Evolutionary conservation across 2,329 filamentous ascomycete species (phyloP), one percentile per base, ranked within the genome.

Genomic region (Cryphonectria carpinicola): DNA sequence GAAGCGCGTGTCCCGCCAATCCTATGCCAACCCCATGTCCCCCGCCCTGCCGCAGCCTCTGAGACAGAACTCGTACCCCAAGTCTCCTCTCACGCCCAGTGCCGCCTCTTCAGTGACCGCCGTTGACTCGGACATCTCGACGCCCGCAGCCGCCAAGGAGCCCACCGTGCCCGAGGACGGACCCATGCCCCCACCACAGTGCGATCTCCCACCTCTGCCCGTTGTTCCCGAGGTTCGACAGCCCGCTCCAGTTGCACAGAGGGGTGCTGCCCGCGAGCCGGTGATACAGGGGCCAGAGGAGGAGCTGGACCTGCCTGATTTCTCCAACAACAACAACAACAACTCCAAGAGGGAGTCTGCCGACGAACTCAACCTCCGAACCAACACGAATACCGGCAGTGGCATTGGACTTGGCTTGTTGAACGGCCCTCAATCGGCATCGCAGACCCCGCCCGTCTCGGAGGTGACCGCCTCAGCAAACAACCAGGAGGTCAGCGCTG

Each of bases 51-150:
- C 56, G 76, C 65, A 75, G 68, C 81, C 83, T 71, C 78, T 79
- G 37, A 82, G 81, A 3, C 81, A 83, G 69, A 85, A 84, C 72
- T 87, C 86, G 0, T 75, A 85, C 25, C 82, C 84, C 25, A 81
- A 81, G 74, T 82, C 81, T 37, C 79, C 81, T 54, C 66, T 78
- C 17, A 77, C 80, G 22, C 73, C 79, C 37, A 77, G 79, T 58
- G 66, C 69, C 25, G 80, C 80, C 74, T 76, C 70, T 74, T 79
- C 35, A 77, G 79, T 32, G 70, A 78, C 35, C 28, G 66, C 62
- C 67, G 58, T 74, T 65, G 70, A 72, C 35, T 46, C 73, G 62
- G 72, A 74, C 52, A 13, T 73, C 66, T 70, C 76, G 41, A 74
- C 73, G 49, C 71, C 74, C 13, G 62, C 72, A n/a, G 73, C 74